Percentiles rank a stretch among this genome's conserved stretches.
These are phyloP conservation scores for Scedosporium apiospermum DNA, from an alignment of 2,329 filamentous ascomycete genomes.

Conservation along the genomic window DNA sequence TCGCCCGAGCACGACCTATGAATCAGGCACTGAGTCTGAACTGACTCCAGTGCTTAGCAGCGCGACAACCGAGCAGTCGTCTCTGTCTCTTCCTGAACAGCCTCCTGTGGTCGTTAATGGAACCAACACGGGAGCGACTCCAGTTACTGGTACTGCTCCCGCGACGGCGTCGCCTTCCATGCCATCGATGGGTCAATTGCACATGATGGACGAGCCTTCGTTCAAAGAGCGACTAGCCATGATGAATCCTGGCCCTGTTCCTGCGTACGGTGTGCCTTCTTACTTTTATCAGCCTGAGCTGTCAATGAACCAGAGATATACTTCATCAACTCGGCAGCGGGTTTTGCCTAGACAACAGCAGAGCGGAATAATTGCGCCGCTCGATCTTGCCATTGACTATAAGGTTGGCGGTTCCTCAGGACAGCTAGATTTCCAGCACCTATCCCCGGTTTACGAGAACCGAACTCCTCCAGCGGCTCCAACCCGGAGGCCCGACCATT, in stretches of 20 bases:
- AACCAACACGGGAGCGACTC: slow-evolving; percentile 13
- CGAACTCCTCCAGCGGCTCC: slow-evolving; percentile 61
- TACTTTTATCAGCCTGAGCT: slow-evolving; percentile 4
- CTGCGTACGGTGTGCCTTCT: slow-evolving; percentile 3
- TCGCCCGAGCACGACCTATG: not conserved
- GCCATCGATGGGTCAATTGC: not conserved
- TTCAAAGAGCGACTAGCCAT: slow-evolving; percentile 31
- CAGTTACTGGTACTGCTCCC: slow-evolving; percentile 5
- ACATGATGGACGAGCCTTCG: slow-evolving; percentile 24
- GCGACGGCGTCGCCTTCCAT: slow-evolving; percentile 7
- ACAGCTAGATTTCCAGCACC: slow-evolving; percentile 33
- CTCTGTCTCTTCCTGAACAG: slow-evolving; percentile 14
- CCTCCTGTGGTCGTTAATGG: slow-evolving; percentile 27
- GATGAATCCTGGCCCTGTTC: slow-evolving; percentile 18
- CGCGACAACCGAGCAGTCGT: slow-evolving; percentile 10
- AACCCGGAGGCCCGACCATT: slow-evolving; percentile 41
- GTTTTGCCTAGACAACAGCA: slow-evolving; percentile 31
- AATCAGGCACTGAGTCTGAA: slow-evolving; percentile 13
- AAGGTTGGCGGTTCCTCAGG: slow-evolving; percentile 23
- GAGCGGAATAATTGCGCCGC: slow-evolving; percentile 41
- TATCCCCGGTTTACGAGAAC: slow-evolving; percentile 68
- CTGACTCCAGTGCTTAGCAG: slow-evolving; percentile 5
- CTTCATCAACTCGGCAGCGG: slow-evolving; percentile 25
- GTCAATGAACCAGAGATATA: slow-evolving; percentile 9
- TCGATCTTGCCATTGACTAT: slow-evolving; percentile 44